Base-by-base conservation (phyloP, 202 grass and related monocot species). In the Schoenoplectus triqueter region DNA sequence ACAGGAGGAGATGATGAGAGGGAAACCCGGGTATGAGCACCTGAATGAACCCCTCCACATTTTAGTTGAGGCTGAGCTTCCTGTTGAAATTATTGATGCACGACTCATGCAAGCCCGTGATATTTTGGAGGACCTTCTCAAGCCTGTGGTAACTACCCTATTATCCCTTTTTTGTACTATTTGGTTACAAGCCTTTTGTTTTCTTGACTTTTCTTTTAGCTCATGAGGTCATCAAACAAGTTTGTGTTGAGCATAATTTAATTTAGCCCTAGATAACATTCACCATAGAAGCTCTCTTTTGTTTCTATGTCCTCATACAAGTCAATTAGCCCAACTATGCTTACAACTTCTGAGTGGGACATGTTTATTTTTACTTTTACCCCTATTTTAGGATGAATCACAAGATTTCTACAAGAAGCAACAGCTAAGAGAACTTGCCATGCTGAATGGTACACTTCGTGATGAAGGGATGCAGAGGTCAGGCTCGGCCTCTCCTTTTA, bases 341-440 rank as follows among this genome's bases (percentile, higher is more conserved):
- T n/a, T 59, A 19, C 31, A n/a, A 60, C 10, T 78, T 17, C 59
- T 42, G 3, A 40, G 50, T 5, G 13, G 13, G 2, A 59, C 14
- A 10, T 61, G 45, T 17, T 52, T 52, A 73, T 8, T 73, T 61
- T 41, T 79, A 17, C 87, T 68, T 0, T 71, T 86, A 55, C 49
- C 64, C 15, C 60, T 87, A 19, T 79, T 59, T 56, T 86, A 99
- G 97, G 97, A 99, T 41, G 97, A 99, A 87, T 96, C 97, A 5
- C 91, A 96, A 39, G 97, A 99, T 87, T 96, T 96, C 84, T 94
- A 92, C 86, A 99, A 96, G 90, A 99, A 99, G 86, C 97, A 99
- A 85, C 97, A 99, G 91, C 82, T 99, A 42, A 83, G 92, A 65
- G 97, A 99, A 83, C 97, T 99, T 69, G 97, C 97, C 1, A 82